These are phyloP conservation scores for Saururus chinensis DNA, from an alignment of 164 flowering plant species.

Conservation along the genomic window DNA sequence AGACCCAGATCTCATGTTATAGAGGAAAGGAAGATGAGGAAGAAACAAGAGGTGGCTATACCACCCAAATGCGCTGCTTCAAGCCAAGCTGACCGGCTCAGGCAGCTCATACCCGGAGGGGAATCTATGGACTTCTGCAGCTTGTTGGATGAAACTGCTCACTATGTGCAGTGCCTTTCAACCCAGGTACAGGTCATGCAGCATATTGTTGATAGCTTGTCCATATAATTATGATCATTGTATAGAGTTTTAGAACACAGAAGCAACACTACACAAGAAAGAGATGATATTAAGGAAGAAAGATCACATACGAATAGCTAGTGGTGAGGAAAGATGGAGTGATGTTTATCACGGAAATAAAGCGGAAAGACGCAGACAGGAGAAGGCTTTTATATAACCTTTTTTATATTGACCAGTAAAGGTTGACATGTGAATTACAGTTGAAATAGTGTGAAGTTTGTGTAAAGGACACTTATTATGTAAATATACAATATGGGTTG, in stretches of 20 bases:
- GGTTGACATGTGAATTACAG: slow-evolving; percentile 3
- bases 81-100: slow-evolving; percentile 17
- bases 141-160: slow-evolving; percentile 47
- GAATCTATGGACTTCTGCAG: slow-evolving; percentile 35
- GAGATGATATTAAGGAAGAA: background rate
- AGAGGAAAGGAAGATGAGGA: slow-evolving; percentile 5
- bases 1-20: background rate
- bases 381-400: background rate
- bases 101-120: slow-evolving; percentile 47
- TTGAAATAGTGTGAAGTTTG: background rate
- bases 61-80: background rate
- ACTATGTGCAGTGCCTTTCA: slow-evolving; percentile 41
- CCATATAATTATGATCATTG: slow-evolving; percentile 2
- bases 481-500: background rate
- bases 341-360: too few species aligned
- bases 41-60: background rate
- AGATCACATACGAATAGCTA: too few species aligned
- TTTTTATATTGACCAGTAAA: background rate
- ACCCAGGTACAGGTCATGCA: slow-evolving; percentile 52
- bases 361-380: background rate
- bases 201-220: slow-evolving; percentile 23
- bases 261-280: too few species aligned
- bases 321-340: too few species aligned
- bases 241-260: background rate
- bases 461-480: background rate